phyloP scores from a whole-genome alignment of 2,329 filamentous ascomycete genomes.

The Arthroderma sp. region DNA sequence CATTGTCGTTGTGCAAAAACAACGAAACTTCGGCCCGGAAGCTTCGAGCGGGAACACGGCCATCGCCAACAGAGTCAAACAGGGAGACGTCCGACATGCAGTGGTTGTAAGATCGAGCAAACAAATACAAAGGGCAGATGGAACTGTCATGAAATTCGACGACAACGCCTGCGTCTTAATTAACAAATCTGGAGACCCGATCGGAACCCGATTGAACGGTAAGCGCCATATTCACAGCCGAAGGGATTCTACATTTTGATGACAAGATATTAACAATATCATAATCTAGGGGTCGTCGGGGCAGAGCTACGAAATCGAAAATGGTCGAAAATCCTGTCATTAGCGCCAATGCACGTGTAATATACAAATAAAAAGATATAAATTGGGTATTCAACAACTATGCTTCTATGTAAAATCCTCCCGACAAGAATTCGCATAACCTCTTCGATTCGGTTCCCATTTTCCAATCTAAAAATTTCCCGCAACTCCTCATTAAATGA shows the following conservation, averaged over 20 bases:
- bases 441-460: no score
- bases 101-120: slow-evolving; percentile 88
- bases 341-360: slow-evolving; percentile 73
- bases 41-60: slow-evolving; percentile 50
- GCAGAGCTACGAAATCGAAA: slow-evolving; percentile 79
- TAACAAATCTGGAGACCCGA: slow-evolving; percentile 91
- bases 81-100: slow-evolving; percentile 91
- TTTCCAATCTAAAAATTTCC: slow-evolving; percentile 5
- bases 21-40: slow-evolving; percentile 62
- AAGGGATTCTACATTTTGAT: neutral
- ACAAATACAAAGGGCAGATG: slow-evolving; percentile 74
- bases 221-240: slow-evolving; percentile 15
- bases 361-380: slow-evolving; percentile 8
- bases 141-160: slow-evolving; percentile 82
- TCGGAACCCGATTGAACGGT: slow-evolving; percentile 82
- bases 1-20: slow-evolving; percentile 94
- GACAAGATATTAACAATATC: slow-evolving; percentile 11
- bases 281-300: slow-evolving; percentile 59
- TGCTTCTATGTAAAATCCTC: no score
- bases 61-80: slow-evolving; percentile 82
- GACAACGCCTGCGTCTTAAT: slow-evolving; percentile 97
- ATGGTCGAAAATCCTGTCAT: slow-evolving; percentile 96
- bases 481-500: slow-evolving; percentile 1
- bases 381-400: no score
- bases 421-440: no score